Evolutionary conservation across 2,329 filamentous ascomycete genomes (phyloP).

Genomic region (Cadophora gregata): DNA sequence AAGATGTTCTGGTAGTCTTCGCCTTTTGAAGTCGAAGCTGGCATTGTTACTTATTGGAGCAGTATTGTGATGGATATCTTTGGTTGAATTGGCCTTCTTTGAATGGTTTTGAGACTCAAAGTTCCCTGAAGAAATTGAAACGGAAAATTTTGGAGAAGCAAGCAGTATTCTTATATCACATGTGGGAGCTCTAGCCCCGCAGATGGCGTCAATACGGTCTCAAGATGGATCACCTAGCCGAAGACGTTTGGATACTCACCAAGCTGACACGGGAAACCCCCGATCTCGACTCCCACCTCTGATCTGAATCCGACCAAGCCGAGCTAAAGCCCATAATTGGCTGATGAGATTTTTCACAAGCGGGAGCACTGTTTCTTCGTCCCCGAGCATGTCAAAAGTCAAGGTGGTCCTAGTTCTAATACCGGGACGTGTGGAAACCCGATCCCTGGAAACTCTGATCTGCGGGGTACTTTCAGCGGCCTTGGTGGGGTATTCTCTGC

Average conservation of each 20-base stretch:
- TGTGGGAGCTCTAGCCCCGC: conserved; percentile 5
- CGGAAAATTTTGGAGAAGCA: neutral
- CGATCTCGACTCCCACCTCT: neutral
- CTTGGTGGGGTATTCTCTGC: conserved; percentile 19
- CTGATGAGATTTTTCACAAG: neutral
- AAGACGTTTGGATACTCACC: neutral
- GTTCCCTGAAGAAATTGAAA: neutral
- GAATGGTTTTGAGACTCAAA: too few relatives aligned
- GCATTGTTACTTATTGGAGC: conserved; percentile 7
- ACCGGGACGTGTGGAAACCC: too few relatives aligned
- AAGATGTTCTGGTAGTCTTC: conserved; percentile 57
- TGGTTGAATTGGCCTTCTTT: neutral
- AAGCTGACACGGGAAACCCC: neutral
- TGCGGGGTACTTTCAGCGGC: conserved; percentile 8
- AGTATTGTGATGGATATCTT: neutral
- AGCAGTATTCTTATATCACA: neutral
- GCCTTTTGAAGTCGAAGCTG: conserved; percentile 12
- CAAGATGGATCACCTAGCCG: neutral
- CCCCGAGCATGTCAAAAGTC: neutral
- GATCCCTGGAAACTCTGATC: neutral
- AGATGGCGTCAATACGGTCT: neutral
- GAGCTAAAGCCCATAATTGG: neutral
- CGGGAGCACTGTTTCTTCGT: neutral
- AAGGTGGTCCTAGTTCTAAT: too few relatives aligned
- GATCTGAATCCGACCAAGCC: neutral